Evolutionary conservation across 495 filamentous ascomycete species (phyloP).

Genomic region (Talaromyces thailandensis): DNA sequence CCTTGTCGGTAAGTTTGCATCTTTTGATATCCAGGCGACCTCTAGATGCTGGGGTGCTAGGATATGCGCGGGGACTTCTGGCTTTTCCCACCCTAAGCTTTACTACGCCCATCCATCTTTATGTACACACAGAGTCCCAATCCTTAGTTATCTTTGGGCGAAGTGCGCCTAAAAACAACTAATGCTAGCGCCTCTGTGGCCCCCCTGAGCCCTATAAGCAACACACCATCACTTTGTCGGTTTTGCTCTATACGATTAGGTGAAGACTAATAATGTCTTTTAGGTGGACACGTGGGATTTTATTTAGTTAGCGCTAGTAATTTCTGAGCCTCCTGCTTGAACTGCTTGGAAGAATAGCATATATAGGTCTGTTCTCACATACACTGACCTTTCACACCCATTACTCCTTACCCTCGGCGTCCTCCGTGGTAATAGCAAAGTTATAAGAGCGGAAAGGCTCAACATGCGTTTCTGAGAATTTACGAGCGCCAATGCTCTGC

Average conservation of each 20-base stretch:
- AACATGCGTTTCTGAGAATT: conserved; percentile 46
- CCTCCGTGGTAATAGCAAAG: neutral
- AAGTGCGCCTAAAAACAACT: too few species aligned
- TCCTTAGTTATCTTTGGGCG: too few species aligned
- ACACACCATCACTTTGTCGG: too few species aligned
- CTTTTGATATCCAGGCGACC: neutral
- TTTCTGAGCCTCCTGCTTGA: neutral
- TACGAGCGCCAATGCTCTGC: conserved; percentile 42
- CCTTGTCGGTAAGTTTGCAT: conserved; percentile 61
- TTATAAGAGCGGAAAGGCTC: conserved; percentile 36
- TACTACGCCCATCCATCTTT: conserved; percentile 99
- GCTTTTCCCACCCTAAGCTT: conserved; percentile 82
- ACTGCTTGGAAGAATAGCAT: neutral
- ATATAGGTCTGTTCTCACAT: neutral
- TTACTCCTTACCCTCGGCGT: neutral
- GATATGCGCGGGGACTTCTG: conserved; percentile 82
- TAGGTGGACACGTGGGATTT: too few species aligned
- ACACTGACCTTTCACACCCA: neutral
- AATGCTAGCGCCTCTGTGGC: too few species aligned
- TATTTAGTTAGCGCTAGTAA: too few species aligned
- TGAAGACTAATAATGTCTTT: too few species aligned
- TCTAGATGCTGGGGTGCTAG: conserved; percentile 32
- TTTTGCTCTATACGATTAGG: too few species aligned
- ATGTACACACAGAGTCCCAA: too few species aligned
- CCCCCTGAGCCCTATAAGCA: too few species aligned